These are phyloP conservation scores for Thamnidium elegans DNA, from an alignment of 192 early-diverging fungal genomes.

Conservation along the genomic window DNA sequence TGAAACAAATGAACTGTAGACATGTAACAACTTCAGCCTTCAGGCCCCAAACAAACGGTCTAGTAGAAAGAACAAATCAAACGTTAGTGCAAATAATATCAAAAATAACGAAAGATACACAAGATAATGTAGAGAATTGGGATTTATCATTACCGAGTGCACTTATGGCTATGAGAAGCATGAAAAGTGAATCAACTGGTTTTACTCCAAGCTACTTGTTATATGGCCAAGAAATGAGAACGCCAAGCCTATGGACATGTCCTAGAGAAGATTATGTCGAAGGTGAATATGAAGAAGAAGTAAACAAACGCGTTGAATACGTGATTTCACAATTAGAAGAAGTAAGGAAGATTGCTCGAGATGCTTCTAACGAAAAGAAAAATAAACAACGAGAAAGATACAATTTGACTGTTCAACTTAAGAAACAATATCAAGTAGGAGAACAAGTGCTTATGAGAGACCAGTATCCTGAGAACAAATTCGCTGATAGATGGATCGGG, in stretches of 20 bases:
- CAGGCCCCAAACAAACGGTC: constrained; percentile 23
- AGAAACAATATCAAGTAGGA: too few species aligned
- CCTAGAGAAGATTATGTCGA: constrained; percentile 1
- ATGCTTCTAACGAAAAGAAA: too few species aligned
- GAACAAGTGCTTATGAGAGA: too few species aligned
- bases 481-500: too few species aligned
- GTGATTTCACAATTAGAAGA: too few species aligned
- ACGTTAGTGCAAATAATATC: constrained; percentile 23
- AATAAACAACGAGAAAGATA: too few species aligned
- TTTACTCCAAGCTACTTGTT: constrained; percentile 8
- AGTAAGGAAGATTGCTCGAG: too few species aligned
- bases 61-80: constrained; percentile 21
- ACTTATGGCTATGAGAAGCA: constrained; percentile 13
- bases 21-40: constrained; percentile 17
- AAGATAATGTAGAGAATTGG: neutral
- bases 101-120: constrained; percentile 5
- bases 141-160: neutral
- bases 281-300: too few species aligned
- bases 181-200: constrained; percentile 16
- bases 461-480: too few species aligned
- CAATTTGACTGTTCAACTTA: too few species aligned
- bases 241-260: constrained; percentile 7
- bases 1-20: neutral
- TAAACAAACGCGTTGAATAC: too few species aligned
- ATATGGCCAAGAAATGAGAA: constrained; percentile 19